These are phyloP conservation scores for Termitomyces sp. DNA, from an alignment of 768 basidiomycete genomes.

Conservation along the genomic window DNA sequence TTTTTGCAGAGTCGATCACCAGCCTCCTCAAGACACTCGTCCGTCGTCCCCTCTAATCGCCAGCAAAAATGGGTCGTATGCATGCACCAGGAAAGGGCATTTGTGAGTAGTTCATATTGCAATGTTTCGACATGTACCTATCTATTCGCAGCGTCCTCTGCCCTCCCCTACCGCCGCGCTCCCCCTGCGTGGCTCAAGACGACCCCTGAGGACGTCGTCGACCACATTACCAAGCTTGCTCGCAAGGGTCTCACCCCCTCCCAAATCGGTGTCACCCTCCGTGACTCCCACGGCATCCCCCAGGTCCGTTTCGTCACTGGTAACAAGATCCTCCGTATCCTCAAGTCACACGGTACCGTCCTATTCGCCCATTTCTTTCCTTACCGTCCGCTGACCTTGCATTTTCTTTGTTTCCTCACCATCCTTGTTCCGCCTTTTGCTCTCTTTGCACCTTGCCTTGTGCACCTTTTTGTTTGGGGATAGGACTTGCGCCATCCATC, in stretches of 20 bases:
- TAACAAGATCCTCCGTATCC: slow-evolving; percentile 98
- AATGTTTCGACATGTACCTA: neutral
- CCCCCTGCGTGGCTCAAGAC: slow-evolving; percentile 97
- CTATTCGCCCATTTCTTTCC: slow-evolving; percentile 8
- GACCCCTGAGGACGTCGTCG: slow-evolving; percentile 89
- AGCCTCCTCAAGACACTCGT: slow-evolving; percentile 30
- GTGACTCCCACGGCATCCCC: slow-evolving; percentile 97
- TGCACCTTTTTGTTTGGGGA: slow-evolving; percentile 48
- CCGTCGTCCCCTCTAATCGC: slow-evolving; percentile 17
- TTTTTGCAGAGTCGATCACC: neutral
- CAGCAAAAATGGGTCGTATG: slow-evolving; percentile 87
- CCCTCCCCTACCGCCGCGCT: slow-evolving; percentile 93
- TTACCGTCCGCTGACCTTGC: neutral
- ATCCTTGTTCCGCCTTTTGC: slow-evolving; percentile 9
- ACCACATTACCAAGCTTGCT: slow-evolving; percentile 95
- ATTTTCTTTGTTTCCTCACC: slow-evolving; percentile 21
- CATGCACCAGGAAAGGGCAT: slow-evolving; percentile 99
- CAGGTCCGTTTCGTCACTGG: slow-evolving; percentile 98
- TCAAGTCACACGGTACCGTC: slow-evolving; percentile 83
- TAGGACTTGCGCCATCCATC: slow-evolving; percentile 95
- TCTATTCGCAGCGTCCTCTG: slow-evolving; percentile 66
- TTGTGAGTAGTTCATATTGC: slow-evolving; percentile 48
- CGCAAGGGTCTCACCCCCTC: slow-evolving; percentile 97
- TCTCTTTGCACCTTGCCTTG: slow-evolving; percentile 9
- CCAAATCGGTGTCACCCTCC: slow-evolving; percentile 96